Percentiles rank a stretch among this genome's conserved stretches.
These are phyloP conservation scores for Phytophthora capsici DNA, from an alignment of 352 stramenopile genomes.

Conservation along the genomic window DNA sequence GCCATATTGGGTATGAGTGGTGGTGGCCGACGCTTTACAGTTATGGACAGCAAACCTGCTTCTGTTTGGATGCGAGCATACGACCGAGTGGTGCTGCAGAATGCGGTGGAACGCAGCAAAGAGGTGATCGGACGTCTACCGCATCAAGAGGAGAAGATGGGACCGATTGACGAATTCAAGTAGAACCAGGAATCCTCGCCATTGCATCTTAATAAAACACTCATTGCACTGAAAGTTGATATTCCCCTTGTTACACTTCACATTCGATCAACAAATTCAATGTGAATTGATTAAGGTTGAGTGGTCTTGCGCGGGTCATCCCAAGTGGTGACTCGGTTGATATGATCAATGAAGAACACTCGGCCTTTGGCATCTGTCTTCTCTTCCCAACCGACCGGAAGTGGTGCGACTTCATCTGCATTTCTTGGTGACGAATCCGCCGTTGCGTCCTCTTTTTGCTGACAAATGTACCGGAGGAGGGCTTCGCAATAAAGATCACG, in stretches of 20 bases:
- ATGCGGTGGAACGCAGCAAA: constrained; percentile 73
- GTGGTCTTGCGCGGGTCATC: constrained; percentile 48
- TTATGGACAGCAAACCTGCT: constrained; percentile 29
- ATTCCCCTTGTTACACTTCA: too few species aligned
- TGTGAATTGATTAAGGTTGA: constrained; percentile 10
- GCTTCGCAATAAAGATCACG: constrained; percentile 75
- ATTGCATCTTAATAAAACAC: neutral
- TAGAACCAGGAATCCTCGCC: neutral
- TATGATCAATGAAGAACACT: constrained; percentile 79
- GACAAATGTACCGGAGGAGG: constrained; percentile 72
- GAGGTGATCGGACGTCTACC: constrained; percentile 46
- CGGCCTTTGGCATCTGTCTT: constrained; percentile 73
- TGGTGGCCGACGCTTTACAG: constrained; percentile 24
- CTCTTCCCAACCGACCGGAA: constrained; percentile 76
- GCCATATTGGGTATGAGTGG: constrained; percentile 25
- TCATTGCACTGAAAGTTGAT: neutral
- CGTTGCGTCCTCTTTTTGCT: constrained; percentile 62
- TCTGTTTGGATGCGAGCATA: constrained; percentile 71
- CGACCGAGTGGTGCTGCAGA: constrained; percentile 70
- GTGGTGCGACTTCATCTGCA: constrained; percentile 6
- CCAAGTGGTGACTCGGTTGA: constrained; percentile 79
- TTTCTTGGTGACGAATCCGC: constrained; percentile 5
- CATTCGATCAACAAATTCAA: neutral
- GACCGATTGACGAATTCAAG: constrained; percentile 17
- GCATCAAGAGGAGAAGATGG: constrained; percentile 22